A percentile compares a stretch with the other conserved stretches of the same genome.
Evolutionary conservation across 257 asterid genomes (phyloP).

Genomic region (Solanum rostratum): DNA sequence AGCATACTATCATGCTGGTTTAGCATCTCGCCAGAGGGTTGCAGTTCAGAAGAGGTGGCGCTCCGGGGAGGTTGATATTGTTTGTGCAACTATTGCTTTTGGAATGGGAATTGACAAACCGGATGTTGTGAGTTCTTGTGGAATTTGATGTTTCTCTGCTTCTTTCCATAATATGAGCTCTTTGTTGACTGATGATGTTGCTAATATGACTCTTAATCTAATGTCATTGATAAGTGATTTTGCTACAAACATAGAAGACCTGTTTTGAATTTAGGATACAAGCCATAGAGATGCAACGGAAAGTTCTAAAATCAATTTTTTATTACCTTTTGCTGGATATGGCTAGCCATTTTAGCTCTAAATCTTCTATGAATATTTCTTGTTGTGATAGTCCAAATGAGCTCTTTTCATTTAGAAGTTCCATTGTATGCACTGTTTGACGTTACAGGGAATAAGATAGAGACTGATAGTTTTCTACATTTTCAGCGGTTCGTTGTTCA

Average conservation of each 20-base stretch:
- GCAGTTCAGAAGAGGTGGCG: constrained; percentile 87
- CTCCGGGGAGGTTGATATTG: constrained; percentile 73
- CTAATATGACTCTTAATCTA: neutral
- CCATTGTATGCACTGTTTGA: neutral
- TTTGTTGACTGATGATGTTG: neutral
- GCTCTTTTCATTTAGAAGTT: neutral
- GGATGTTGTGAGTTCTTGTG: constrained; percentile 70
- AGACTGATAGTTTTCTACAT: neutral
- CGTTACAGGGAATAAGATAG: neutral
- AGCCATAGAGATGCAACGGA: neutral
- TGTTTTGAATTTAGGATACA: neutral
- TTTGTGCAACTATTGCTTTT: constrained; percentile 97
- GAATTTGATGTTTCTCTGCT: neutral
- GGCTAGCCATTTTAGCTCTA: neutral
- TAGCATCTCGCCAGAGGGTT: constrained; percentile 82
- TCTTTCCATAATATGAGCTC: neutral
- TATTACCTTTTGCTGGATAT: neutral
- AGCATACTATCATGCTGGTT: constrained; percentile 85
- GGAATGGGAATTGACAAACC: constrained; percentile 99
- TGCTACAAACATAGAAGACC: neutral
- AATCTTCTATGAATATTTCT: neutral
- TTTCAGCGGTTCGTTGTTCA: constrained; percentile 90
- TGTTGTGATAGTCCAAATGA: neutral
- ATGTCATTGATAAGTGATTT: neutral
- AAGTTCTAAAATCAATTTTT: neutral